Percentiles rank a stretch among this genome's conserved stretches.
These are phyloP conservation scores for Candida pseudofarinosa DNA, from an alignment of 805 yeast species.

Conservation along the genomic window DNA sequence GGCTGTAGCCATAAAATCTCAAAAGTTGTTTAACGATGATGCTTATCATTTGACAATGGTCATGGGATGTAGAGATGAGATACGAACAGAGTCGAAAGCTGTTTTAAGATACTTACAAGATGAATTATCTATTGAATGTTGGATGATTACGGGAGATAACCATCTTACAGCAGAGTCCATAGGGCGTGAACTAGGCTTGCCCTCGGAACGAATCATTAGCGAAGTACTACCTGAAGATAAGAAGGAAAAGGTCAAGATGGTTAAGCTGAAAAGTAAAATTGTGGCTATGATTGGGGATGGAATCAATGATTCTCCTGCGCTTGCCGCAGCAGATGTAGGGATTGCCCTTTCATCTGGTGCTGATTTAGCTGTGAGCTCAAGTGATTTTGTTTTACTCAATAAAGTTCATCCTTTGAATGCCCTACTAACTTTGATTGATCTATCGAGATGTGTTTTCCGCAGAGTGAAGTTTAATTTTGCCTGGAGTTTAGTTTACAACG, in stretches of 20 bases:
- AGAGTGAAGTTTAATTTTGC: conserved; percentile 55
- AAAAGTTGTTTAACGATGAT: conserved; percentile 20
- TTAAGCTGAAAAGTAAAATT: conserved; percentile 27
- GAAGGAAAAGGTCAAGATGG: conserved; percentile 52
- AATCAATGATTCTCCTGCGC: conserved; percentile 87
- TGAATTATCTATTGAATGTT: conserved; percentile 50
- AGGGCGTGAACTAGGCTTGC: conserved; percentile 59
- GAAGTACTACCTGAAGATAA: conserved; percentile 75
- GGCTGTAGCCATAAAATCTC: conserved; percentile 44
- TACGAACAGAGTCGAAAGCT: conserved; percentile 52
- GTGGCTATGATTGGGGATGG: conserved; percentile 98
- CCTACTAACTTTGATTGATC: conserved; percentile 50
- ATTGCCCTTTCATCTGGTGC: conserved; percentile 74
- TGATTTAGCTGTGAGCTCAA: conserved; percentile 69
- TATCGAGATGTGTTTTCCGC: conserved; percentile 46
- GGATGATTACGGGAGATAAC: conserved; percentile 81
- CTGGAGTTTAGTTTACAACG: conserved; percentile 57
- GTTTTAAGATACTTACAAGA: conserved; percentile 39
- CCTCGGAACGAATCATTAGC: conserved; percentile 48
- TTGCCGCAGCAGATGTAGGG: conserved; percentile 73
- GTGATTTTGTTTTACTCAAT: conserved; percentile 66
- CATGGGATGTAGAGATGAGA: conserved; percentile 58
- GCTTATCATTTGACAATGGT: conserved; percentile 40
- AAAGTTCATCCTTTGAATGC: conserved; percentile 48
- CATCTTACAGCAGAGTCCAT: conserved; percentile 62